Conservation (phyloP, 805 yeast species). For the Cyberlindnera nakhonratchasimensis region DNA sequence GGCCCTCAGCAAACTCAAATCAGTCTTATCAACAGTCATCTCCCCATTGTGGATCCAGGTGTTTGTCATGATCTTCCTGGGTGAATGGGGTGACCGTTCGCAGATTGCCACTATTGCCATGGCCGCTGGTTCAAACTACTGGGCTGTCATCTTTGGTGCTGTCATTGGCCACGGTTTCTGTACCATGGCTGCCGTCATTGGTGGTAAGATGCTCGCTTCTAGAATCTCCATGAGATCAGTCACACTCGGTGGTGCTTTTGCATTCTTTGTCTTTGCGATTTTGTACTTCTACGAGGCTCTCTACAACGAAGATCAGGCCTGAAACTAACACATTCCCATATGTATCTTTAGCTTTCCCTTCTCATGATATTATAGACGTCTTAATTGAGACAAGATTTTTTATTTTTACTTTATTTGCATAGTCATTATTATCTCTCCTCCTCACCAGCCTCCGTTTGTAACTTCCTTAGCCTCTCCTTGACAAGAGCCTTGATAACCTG, state of each 20-base stretch:
- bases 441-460: not conserved
- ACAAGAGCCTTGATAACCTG: conserved; percentile 37
- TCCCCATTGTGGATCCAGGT: conserved; percentile 94
- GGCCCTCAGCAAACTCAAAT: conserved; percentile 16
- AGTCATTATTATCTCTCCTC: not conserved
- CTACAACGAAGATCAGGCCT: conserved; percentile 6
- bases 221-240: conserved; percentile 88
- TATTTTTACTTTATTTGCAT: not conserved
- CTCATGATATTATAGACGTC: not conserved
- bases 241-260: conserved; percentile 85
- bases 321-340: not conserved
- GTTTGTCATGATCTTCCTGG: conserved; percentile 91
- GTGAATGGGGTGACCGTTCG: conserved; percentile 99
- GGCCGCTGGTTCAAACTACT: conserved; percentile 95
- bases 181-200: conserved; percentile 86
- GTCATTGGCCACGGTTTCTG: conserved; percentile 86
- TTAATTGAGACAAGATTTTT: not conserved
- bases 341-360: not conserved
- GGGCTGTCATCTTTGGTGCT: conserved; percentile 87
- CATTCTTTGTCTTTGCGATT: conserved; percentile 79
- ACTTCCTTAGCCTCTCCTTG: conserved; percentile 31
- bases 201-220: conserved; percentile 88
- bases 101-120: conserved; percentile 97
- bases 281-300: conserved; percentile 73
- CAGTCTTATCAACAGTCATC: conserved; percentile 37